Conservation (phyloP, 2,329 filamentous ascomycete genomes). For the Zopfia rhizophila region DNA sequence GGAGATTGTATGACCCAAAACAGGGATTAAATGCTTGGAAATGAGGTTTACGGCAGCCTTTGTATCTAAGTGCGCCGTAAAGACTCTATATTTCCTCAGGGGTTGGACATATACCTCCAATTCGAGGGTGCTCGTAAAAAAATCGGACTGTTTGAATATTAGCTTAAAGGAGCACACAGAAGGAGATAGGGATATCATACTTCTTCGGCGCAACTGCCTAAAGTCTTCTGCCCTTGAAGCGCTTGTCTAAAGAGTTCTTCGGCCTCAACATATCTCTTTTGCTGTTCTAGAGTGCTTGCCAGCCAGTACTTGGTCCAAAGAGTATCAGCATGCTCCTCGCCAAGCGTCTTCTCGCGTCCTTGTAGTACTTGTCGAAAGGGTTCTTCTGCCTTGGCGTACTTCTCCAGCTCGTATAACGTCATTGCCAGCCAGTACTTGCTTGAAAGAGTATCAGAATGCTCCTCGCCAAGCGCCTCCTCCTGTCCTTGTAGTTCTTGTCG, state of each 20-base stretch:
- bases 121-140: no score
- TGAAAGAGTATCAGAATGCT: conserved; percentile 6
- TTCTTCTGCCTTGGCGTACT: conserved; percentile 14
- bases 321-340: conserved; percentile 3
- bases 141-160: no score
- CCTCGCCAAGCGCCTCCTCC: conserved; percentile 6
- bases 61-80: no score
- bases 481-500: neutral
- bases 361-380: conserved; percentile 4
- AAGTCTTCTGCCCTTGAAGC: neutral
- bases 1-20: no score
- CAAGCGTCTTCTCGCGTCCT: conserved; percentile 5
- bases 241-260: neutral
- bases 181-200: no score
- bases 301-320: conserved; percentile 6
- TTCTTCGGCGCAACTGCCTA: no score
- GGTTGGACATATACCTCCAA: no score
- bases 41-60: no score
- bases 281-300: conserved; percentile 1
- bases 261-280: conserved; percentile 3
- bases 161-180: no score
- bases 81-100: no score
- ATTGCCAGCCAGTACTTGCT: conserved; percentile 2
- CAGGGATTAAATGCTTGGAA: no score
- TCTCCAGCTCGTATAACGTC: conserved; percentile 5